These are phyloP conservation scores for Fomitopsis serialis DNA, from an alignment of 768 basidiomycete species.

Conservation along the genomic window DNA sequence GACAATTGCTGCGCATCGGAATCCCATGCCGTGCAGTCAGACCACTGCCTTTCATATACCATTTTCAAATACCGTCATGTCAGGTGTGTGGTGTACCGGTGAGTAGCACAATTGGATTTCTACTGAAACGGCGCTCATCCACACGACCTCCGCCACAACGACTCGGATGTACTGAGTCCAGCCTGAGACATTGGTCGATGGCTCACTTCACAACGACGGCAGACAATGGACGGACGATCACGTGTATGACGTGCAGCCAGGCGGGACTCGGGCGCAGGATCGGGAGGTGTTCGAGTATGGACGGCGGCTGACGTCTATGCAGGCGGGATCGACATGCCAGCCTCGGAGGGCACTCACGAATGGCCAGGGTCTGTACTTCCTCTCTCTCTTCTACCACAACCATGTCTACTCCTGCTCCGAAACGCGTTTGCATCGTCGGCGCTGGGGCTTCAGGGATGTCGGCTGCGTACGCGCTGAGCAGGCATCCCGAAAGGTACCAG, in stretches of 20 bases:
- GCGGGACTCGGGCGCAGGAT: neutral
- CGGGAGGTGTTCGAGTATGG: neutral
- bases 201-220: neutral
- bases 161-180: no score
- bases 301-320: neutral
- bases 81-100: no score
- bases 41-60: no score
- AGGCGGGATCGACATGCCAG: neutral
- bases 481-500: conserved; percentile 24
- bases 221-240: neutral
- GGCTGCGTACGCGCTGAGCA: conserved; percentile 28
- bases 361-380: neutral
- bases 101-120: no score
- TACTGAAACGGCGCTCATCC: no score
- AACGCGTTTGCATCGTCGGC: conserved; percentile 23
- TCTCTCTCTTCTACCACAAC: neutral
- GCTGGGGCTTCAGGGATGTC: conserved; percentile 28
- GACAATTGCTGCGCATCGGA: no score
- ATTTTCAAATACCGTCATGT: no score
- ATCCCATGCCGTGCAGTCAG: no score
- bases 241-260: neutral
- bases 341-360: neutral
- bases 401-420: conserved; percentile 10
- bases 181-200: no score
- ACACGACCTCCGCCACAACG: no score